These are phyloP conservation scores for Bullera alba DNA, from an alignment of 768 basidiomycete species.

Conservation along the genomic window DNA sequence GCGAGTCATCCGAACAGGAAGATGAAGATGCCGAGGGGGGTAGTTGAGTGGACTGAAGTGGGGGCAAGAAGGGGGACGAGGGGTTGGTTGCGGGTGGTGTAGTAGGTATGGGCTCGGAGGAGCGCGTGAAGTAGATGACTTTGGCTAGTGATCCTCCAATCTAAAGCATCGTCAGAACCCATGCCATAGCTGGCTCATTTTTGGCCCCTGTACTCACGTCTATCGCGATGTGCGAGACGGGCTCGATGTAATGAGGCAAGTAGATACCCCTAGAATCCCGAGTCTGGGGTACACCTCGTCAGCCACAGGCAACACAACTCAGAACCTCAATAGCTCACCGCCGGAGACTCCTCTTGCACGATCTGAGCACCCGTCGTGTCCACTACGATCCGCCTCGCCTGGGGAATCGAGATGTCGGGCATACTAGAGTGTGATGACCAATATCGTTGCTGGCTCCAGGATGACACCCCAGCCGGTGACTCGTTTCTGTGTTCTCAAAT, in stretches of 20 bases:
- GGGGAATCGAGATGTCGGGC: constrained; percentile 55
- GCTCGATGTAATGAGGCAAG: constrained; percentile 94
- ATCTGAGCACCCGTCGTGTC: constrained; percentile 92
- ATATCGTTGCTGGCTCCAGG: too few relatives aligned
- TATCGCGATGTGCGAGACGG: constrained; percentile 92
- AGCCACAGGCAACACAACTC: constrained; percentile 2
- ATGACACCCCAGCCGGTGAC: too few relatives aligned
- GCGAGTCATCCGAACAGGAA: constrained; percentile 3
- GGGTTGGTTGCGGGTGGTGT: constrained; percentile 23
- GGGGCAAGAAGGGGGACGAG: constrained; percentile 27
- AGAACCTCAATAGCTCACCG: constrained; percentile 58
- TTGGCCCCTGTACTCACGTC: constrained; percentile 64
- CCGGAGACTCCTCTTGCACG: constrained; percentile 85
- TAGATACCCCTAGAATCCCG: constrained; percentile 93
- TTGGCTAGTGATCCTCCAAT: constrained; percentile 96
- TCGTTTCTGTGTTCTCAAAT: too few relatives aligned
- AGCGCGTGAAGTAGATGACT: constrained; percentile 96
- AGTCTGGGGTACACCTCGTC: constrained; percentile 25
- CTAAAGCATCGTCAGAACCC: constrained; percentile 49
- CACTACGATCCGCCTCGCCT: constrained; percentile 81
- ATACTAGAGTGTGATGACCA: too few relatives aligned
- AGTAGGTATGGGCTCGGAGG: constrained; percentile 50
- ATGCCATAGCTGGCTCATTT: background rate
- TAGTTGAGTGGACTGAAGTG: constrained; percentile 16
- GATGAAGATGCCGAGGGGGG: constrained; percentile 8